Base-by-base conservation (phyloP, 2,329 filamentous ascomycete genomes). In the Alternaria triticina region DNA sequence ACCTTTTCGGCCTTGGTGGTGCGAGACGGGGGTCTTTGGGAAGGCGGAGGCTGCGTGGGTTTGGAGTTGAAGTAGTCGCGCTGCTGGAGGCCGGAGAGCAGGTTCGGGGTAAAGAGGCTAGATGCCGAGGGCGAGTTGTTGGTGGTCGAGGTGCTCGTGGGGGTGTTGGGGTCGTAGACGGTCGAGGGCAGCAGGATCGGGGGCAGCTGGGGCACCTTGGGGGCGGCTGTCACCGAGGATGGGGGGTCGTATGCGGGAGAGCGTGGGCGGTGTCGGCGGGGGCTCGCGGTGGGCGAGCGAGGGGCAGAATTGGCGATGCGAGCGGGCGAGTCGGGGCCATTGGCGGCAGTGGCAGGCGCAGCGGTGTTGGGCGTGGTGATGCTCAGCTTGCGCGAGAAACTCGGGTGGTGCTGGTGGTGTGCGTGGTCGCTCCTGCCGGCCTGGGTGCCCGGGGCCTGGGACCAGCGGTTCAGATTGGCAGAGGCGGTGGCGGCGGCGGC, bases 381-480 rank as follows among this genome's bases (percentile, higher is more conserved):
- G 70, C 77, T 79, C 61, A 80, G 76, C 55, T 80, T 77, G 61
- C 79, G 76, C 49, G 76, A 76, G 67, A 78, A 76, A 68, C 72
- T 77, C 54, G 69, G 69, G 56, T 70, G 70, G 40, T 66, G 67
- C 23, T 65, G 59, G 70, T 79, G 67, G 52, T 67, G 67, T 56
- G 17, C 52, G 81, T 70, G 40, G 76, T 76, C 65, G 67, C 23
- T 64, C 57, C 69, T 79, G 66, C 54, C 63, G 68, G 58, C 82
- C n/a, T 76, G 73, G 50, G 79, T 81, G 75, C 84, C 86, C 50
- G 84, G 86, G 28, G 82, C 76, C 67, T 87, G 86, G 36, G 86
- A 88, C 86, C 86, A 88, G 66, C 86, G 84, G 71, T 87, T 86
- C 57, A 87, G 77, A 62, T 83, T 86, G 43, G 80, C 81, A 54